Base-by-base conservation (phyloP, 2,329 filamentous ascomycete species). In the Neopestalotiopsis clavispora region DNA sequence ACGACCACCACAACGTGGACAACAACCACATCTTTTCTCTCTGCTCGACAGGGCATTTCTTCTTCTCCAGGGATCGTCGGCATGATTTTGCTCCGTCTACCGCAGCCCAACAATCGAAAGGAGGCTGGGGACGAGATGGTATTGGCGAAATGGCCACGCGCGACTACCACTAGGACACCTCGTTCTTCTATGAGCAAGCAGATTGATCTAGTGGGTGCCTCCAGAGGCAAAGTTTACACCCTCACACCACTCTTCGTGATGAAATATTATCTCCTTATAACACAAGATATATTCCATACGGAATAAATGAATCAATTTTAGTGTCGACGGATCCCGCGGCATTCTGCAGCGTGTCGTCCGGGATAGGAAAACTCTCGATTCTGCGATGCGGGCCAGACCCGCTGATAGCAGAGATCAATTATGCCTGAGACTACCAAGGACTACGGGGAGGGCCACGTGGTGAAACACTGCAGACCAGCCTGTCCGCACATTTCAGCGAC, bases 341-440 rank as follows among this genome's bases (percentile, higher is more conserved):
- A 20, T 40, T 23, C 28, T 62, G 59, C 59, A 62, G 59, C 59
- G 17, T 62, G 32, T 34, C 32, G 59, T 40, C 59, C 42, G 59
- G 59, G 59, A 38, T 40, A 34, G 38, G 61, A 23, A 49, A 49
- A 49, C 34, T 64, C 42, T 20, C 61, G 57, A 52, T 52, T 52
- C 28, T 42, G 40, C 23, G 5, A 34, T 52, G 61, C 34, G 61
- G 61, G n/a, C 61, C 61, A 64, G 40, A 49, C 61, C 61, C 40
- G 40, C 20, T 23, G 61, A 64, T 64, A 64, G 30, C 42, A 64
- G 13, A 49, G n/a, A 64, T 32, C 61, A 34, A 38, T 38, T 62
- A 62, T 62, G 59, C 59, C 30, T 62, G 32, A 17, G 30, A 62
- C n/a, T 34, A 38, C 20, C 28, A 52, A 20, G 45, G 45, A 23